Evolutionary conservation across 495 filamentous ascomycete species (phyloP).

Genomic region (Delitschia confertaspora): DNA sequence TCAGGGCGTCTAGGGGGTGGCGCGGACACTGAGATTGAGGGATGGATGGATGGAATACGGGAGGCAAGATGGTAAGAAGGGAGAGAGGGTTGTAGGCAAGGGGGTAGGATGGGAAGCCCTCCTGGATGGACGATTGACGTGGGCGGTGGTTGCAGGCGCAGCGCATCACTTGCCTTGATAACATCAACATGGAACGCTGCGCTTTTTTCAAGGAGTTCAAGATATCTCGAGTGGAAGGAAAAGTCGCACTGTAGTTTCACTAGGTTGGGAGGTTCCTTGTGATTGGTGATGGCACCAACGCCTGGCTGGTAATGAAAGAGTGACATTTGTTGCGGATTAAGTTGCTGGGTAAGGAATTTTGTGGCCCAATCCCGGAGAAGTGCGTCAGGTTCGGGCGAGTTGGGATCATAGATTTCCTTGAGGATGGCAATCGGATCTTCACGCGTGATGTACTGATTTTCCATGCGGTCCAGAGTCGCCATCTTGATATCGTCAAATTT

Average conservation of each 20-base stretch:
- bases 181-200: conserved; percentile 13
- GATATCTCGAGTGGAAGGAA: not conserved
- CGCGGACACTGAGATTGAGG: no score
- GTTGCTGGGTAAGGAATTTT: conserved; percentile 5
- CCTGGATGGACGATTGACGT: no score
- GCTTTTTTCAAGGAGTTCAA: conserved; percentile 3
- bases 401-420: conserved; percentile 11
- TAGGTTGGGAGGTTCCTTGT: conserved; percentile 10
- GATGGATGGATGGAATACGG: no score
- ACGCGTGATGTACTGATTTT: conserved; percentile 9
- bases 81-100: no score
- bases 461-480: conserved; percentile 13
- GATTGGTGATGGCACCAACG: not conserved
- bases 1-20: no score
- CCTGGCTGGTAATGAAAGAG: no score
- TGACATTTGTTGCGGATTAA: no score
- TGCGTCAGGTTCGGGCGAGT: conserved; percentile 8
- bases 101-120: no score
- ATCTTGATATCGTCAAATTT: conserved; percentile 16
- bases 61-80: no score
- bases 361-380: conserved; percentile 11
- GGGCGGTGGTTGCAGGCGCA: no score
- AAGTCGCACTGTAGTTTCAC: conserved; percentile 49
- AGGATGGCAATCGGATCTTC: conserved; percentile 23
- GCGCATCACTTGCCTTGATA: conserved; percentile 1